These are phyloP conservation scores for Aspergillus persii DNA, from an alignment of 2,329 filamentous ascomycete genomes.

Conservation along the genomic window DNA sequence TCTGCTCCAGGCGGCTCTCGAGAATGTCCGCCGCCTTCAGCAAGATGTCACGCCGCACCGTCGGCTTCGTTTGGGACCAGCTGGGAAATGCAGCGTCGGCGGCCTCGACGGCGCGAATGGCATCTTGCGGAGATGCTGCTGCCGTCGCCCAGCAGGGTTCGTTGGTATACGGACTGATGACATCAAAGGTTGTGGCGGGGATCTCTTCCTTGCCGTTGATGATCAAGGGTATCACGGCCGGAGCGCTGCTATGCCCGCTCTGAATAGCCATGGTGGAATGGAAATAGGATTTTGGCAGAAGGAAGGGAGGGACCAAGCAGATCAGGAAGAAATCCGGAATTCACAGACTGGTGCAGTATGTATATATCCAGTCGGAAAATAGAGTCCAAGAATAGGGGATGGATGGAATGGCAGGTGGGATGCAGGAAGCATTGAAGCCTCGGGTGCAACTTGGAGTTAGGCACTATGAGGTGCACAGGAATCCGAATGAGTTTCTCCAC, in stretches of 20 bases:
- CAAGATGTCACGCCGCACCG: slow-evolving; percentile 65
- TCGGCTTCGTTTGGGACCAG: slow-evolving; percentile 64
- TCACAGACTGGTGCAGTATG: not conserved
- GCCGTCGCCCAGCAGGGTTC: slow-evolving; percentile 54
- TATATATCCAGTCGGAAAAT: not conserved
- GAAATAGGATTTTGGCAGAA: not conserved
- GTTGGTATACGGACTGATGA: slow-evolving; percentile 56
- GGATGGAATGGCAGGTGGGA: not conserved
- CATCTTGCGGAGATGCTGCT: slow-evolving; percentile 47
- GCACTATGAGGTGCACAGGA: not conserved
- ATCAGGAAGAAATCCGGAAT: not conserved
- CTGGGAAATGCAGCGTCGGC: slow-evolving; percentile 63
- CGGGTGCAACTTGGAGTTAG: not conserved
- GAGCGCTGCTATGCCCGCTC: not conserved
- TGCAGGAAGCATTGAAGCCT: not conserved
- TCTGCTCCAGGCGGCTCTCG: slow-evolving; percentile 47
- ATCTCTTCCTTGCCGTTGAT: slow-evolving; percentile 38
- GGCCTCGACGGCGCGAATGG: slow-evolving; percentile 50
- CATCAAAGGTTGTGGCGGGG: slow-evolving; percentile 34
- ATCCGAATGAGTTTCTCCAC: not conserved
- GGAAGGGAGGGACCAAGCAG: not conserved
- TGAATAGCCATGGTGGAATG: slow-evolving; percentile 6
- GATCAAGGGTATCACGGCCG: slow-evolving; percentile 33
- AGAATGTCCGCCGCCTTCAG: slow-evolving; percentile 64
- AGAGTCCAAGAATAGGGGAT: not conserved